Percentiles rank a stretch among this genome's conserved stretches.
Conservation (phyloP, 208 protist species). For the Porcisia hertigi region DNA sequence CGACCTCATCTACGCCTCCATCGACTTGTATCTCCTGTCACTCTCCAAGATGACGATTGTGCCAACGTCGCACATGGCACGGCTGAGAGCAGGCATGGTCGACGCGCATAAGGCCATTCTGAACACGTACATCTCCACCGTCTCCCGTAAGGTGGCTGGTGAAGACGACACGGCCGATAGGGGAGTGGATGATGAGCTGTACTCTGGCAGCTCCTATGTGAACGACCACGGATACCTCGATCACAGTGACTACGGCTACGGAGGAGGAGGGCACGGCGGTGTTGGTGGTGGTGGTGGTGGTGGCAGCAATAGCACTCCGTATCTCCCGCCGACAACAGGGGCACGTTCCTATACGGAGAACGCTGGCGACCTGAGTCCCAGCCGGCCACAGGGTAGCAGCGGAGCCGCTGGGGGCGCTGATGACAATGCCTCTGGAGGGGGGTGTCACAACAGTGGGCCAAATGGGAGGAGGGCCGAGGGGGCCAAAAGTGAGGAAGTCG, state of each 20-base stretch:
- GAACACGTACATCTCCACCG: slow-evolving; percentile 85
- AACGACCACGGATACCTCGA: slow-evolving; percentile 28
- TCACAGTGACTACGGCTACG: background rate
- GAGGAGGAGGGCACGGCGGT: background rate
- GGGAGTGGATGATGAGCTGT: slow-evolving; percentile 21
- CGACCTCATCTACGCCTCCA: slow-evolving; percentile 80
- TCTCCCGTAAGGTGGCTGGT: slow-evolving; percentile 68
- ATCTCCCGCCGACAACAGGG: background rate
- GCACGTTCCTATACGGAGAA: background rate
- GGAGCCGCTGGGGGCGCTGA: background rate
- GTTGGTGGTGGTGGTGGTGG: no score
- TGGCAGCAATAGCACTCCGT: background rate
- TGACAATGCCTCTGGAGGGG: background rate
- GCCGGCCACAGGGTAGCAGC: background rate
- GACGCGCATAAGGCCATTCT: slow-evolving; percentile 75
- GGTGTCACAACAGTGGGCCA: background rate
- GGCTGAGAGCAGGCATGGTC: slow-evolving; percentile 77
- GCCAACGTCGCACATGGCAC: slow-evolving; percentile 76
- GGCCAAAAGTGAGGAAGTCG: background rate
- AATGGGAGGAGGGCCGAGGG: background rate
- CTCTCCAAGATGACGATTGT: slow-evolving; percentile 77
- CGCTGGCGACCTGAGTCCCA: background rate
- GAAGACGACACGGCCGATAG: slow-evolving; percentile 44
- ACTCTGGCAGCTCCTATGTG: slow-evolving; percentile 6
- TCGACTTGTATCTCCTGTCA: slow-evolving; percentile 85